A percentile compares a stretch with the other conserved stretches of the same genome.
Evolutionary conservation across 2,329 filamentous ascomycete genomes (phyloP).

Genomic region (Scorias spongiosa): DNA sequence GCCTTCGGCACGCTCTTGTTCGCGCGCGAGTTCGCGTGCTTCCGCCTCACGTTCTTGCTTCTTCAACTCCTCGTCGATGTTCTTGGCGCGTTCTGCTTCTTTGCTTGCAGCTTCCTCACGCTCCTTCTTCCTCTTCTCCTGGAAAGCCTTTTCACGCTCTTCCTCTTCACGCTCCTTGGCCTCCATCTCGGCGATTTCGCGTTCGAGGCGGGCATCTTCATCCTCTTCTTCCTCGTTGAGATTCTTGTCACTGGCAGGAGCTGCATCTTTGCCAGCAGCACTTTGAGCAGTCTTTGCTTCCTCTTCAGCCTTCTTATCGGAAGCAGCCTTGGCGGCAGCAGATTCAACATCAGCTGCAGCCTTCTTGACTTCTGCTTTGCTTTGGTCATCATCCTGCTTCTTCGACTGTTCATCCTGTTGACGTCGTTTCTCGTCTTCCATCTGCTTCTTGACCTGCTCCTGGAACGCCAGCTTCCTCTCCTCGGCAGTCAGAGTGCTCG

Average conservation of each 20-base stretch:
- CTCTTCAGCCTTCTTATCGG: slow-evolving; percentile 8
- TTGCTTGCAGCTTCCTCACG: slow-evolving; percentile 32
- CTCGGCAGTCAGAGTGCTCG: slow-evolving; percentile 53
- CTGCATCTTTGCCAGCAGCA: slow-evolving; percentile 6
- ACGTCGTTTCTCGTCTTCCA: slow-evolving; percentile 26
- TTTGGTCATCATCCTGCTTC: slow-evolving; percentile 33
- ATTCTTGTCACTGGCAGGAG: slow-evolving; percentile 16
- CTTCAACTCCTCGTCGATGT: slow-evolving; percentile 39
- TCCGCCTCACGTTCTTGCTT: slow-evolving; percentile 35
- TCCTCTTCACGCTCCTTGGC: slow-evolving; percentile 28
- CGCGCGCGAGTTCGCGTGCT: slow-evolving; percentile 29
- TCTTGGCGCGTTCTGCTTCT: slow-evolving; percentile 36
- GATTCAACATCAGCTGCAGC: slow-evolving; percentile 10
- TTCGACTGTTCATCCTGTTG: slow-evolving; percentile 33
- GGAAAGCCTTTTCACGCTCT: slow-evolving; percentile 55
- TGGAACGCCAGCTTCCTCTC: slow-evolving; percentile 51
- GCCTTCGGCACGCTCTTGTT: slow-evolving; percentile 18
- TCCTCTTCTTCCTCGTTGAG: slow-evolving; percentile 16
- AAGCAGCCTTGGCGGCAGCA: slow-evolving; percentile 18
- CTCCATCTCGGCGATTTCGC: slow-evolving; percentile 51
- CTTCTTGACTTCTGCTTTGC: slow-evolving; percentile 25
- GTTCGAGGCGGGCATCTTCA: slow-evolving; percentile 31
- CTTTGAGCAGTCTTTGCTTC: slow-evolving; percentile 7
- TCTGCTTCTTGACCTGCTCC: slow-evolving; percentile 49
- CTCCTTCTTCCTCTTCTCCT: slow-evolving; percentile 55